A percentile compares a stretch with the other conserved stretches of the same genome.
These are phyloP conservation scores for Apophysomyces variabilis DNA, from an alignment of 371 early-diverging fungal genomes.

Conservation along the genomic window DNA sequence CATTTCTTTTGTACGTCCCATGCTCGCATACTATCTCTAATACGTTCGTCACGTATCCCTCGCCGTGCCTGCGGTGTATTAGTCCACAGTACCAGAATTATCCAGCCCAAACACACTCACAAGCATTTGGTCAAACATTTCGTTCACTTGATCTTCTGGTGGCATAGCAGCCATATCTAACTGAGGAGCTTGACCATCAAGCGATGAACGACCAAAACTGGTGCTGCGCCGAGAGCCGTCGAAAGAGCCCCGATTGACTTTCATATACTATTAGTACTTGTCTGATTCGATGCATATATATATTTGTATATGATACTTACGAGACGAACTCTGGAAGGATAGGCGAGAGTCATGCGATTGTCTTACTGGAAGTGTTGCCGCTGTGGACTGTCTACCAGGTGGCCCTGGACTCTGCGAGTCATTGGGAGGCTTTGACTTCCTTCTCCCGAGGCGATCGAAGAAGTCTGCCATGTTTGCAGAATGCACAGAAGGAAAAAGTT, in stretches of 20 bases:
- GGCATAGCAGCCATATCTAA: slow-evolving; percentile 27
- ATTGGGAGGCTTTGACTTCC: slow-evolving; percentile 8
- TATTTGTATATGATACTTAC: not conserved
- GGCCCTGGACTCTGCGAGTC: slow-evolving; percentile 8
- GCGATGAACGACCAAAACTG: slow-evolving; percentile 18
- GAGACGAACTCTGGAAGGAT: slow-evolving; percentile 3
- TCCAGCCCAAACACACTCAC: slow-evolving; percentile 21
- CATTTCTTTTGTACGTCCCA: slow-evolving; percentile 52
- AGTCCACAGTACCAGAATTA: not conserved
- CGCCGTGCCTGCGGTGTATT: slow-evolving; percentile 24
- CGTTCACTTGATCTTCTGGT: slow-evolving; percentile 39
- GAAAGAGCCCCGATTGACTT: slow-evolving; percentile 4
- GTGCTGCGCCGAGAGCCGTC: slow-evolving; percentile 1
- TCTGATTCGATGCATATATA: not conserved
- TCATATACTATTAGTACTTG: not conserved
- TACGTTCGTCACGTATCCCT: slow-evolving; percentile 44
- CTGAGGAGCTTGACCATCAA: slow-evolving; percentile 19
- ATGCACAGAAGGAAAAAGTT: slow-evolving; percentile 9
- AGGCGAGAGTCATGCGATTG: not conserved
- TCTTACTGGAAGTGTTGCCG: slow-evolving; percentile 4
- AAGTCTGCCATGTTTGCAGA: slow-evolving; percentile 15
- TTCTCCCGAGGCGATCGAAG: slow-evolving; percentile 17
- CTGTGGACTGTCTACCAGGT: slow-evolving; percentile 6
- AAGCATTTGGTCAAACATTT: slow-evolving; percentile 54
- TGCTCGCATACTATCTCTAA: slow-evolving; percentile 35